These are phyloP conservation scores for Rosa rugosa DNA, from an alignment of 306 rosid genomes.

Conservation along the genomic window DNA sequence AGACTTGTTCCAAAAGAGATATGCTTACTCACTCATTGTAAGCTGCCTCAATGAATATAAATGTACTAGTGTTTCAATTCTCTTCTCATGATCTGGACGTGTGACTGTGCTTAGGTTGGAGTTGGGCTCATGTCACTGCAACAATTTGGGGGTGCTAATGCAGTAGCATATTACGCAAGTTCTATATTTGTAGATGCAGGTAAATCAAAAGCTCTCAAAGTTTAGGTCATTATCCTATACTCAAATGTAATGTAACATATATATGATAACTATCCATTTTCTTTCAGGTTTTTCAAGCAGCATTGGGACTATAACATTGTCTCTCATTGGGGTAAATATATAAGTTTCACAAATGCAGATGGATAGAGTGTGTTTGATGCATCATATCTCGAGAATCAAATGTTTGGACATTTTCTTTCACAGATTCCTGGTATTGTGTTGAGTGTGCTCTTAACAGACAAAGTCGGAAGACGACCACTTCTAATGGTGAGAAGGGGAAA, in stretches of 20 bases:
- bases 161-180: slow-evolving; percentile 27
- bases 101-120: slow-evolving; percentile 29
- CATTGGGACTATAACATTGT: slow-evolving; percentile 25
- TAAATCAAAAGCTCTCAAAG: neutral
- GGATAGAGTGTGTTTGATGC: neutral
- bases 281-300: slow-evolving; percentile 24
- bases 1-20: slow-evolving; percentile 34
- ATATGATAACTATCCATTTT: neutral
- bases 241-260: neutral
- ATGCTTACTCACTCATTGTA: slow-evolving; percentile 29
- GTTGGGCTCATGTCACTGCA: slow-evolving; percentile 41
- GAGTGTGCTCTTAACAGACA: slow-evolving; percentile 19
- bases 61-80: too few relatives aligned
- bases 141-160: slow-evolving; percentile 39
- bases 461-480: slow-evolving; percentile 30
- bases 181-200: slow-evolving; percentile 28
- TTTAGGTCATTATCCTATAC: neutral
- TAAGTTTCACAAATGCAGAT: neutral
- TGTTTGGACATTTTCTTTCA: neutral
- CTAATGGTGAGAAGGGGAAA: slow-evolving; percentile 14
- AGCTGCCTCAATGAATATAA: slow-evolving; percentile 8
- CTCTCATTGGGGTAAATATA: slow-evolving; percentile 21
- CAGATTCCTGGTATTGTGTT: slow-evolving; percentile 12
- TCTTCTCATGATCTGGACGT: neutral
- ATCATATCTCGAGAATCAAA: neutral